Base-by-base conservation (phyloP, 495 filamentous ascomycete species). In the Penicillium chermesinum region DNA sequence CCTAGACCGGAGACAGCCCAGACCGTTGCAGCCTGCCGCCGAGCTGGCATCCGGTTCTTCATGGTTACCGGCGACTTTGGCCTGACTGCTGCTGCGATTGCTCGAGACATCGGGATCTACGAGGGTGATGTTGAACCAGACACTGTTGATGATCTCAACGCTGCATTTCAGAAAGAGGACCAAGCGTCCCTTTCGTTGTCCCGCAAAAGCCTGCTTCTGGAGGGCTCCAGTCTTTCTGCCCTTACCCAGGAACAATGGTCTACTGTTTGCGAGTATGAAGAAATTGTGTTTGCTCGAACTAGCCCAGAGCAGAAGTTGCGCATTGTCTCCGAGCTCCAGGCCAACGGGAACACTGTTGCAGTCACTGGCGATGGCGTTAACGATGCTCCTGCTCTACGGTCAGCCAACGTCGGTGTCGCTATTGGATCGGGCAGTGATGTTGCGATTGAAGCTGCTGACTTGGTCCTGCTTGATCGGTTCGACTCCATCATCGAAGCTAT, bases 371-470 rank as follows among this genome's bases (percentile, higher is more conserved):
- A 87, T 50, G 84, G 84, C 22, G 80, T 86, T 45, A 87, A 87
- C 53, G 84, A 87, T 55, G 78, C 82, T 7, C 83, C 83, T 7
- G 80, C 81, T 21, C 67, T 87, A 34, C 80, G 81, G 41, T 69
- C 74, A 20, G 80, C 84, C 17, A 79, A 87, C 54, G 77, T 87
- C 4, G 84, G 84, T 41, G 78, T 87, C 48, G 82, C 83, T 2
- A 81, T 86, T 66, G 82, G 78, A 21, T 72, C 70, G 10, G 70
- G 74, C 19, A 77, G 75, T 18, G 79, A 82, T 35, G 76, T 82
- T 2, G 79, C 79, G 14, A 79, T 70, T 79, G 93, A 96, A 68
- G 91, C 91, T 5, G 88, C 91, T 9, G 87, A 94, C 56, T 79
- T 96, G 3, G 88, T 96, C 13, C 79, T 97, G 6, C 70, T 88